These are phyloP conservation scores for Linanthus parryae DNA, from an alignment of 148 eudicot species.

Conservation along the genomic window DNA sequence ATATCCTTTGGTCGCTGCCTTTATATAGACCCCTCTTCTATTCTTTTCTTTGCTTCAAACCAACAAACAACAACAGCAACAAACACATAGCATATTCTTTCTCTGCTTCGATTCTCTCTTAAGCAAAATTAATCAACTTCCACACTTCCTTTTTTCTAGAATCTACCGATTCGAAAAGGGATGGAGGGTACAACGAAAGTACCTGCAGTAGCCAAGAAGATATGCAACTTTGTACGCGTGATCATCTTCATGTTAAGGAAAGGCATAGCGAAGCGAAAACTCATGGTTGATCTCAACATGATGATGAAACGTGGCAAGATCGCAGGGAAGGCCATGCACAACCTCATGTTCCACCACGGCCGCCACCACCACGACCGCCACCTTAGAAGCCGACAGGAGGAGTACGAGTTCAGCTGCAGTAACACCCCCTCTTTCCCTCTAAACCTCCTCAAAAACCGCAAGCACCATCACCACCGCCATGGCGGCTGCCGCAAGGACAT, in stretches of 20 bases:
- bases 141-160: not conserved
- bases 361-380: slow-evolving; percentile 12
- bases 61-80: too few species aligned
- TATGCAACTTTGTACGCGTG: slow-evolving; percentile 37
- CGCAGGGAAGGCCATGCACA: slow-evolving; percentile 46
- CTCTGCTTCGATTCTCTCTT: too few species aligned
- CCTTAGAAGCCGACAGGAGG: slow-evolving; percentile 8
- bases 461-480: slow-evolving; percentile 1
- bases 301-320: slow-evolving; percentile 56
- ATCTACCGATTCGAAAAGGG: not conserved
- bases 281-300: slow-evolving; percentile 49
- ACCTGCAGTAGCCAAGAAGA: slow-evolving; percentile 29
- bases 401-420: slow-evolving; percentile 85
- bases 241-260: slow-evolving; percentile 50
- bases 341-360: slow-evolving; percentile 51
- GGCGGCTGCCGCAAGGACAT: slow-evolving; percentile 7
- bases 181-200: slow-evolving; percentile 47
- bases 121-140: not conserved
- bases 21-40: too few species aligned
- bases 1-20: too few species aligned
- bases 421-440: slow-evolving; percentile 41
- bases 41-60: too few species aligned
- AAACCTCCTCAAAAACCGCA: slow-evolving; percentile 25
- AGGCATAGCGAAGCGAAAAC: slow-evolving; percentile 52
- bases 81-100: too few species aligned